A percentile compares a stretch with the other conserved stretches of the same genome.
These are phyloP conservation scores for Gypsophila paniculata DNA, from an alignment of 179 eudicot genomes.

Conservation along the genomic window DNA sequence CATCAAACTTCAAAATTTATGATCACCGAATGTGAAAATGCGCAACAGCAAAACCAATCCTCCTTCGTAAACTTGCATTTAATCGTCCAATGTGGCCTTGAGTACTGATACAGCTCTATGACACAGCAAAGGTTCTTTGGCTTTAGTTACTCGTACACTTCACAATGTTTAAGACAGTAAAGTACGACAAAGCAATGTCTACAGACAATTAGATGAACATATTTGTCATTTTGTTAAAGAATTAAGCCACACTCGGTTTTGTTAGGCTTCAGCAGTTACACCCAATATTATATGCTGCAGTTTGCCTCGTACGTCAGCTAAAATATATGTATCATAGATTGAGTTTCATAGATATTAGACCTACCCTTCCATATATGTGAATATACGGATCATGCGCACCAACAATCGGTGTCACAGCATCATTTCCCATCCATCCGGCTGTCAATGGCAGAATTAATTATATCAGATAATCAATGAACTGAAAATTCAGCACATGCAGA, in stretches of 20 bases:
- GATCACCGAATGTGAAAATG: not conserved
- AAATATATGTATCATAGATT: not conserved
- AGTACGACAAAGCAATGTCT: too few species aligned
- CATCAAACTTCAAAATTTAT: not conserved
- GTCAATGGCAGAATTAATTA: conserved; percentile 21
- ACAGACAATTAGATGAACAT: too few species aligned
- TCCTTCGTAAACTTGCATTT: not conserved
- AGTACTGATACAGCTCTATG: too few species aligned
- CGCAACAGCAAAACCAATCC: not conserved
- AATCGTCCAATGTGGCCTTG: too few species aligned
- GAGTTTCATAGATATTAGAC: conserved; percentile 11
- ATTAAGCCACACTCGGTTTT: too few species aligned
- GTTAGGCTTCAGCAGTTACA: not conserved
- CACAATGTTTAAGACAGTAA: too few species aligned
- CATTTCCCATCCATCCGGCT: conserved; percentile 99
- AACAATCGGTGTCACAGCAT: conserved; percentile 82
- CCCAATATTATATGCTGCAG: not conserved
- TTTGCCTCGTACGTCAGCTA: not conserved
- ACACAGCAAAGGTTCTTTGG: not conserved
- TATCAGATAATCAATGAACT: conserved; percentile 11
- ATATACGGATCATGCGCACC: conserved; percentile 88
- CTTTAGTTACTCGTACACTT: not conserved
- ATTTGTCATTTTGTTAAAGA: too few species aligned
- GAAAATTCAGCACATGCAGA: too few species aligned
- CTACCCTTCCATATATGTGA: conserved; percentile 82